A percentile compares a stretch with the other conserved stretches of the same genome.
Evolutionary conservation across 208 protist species (phyloP).

Genomic region (Tritrichomonas foetus): DNA sequence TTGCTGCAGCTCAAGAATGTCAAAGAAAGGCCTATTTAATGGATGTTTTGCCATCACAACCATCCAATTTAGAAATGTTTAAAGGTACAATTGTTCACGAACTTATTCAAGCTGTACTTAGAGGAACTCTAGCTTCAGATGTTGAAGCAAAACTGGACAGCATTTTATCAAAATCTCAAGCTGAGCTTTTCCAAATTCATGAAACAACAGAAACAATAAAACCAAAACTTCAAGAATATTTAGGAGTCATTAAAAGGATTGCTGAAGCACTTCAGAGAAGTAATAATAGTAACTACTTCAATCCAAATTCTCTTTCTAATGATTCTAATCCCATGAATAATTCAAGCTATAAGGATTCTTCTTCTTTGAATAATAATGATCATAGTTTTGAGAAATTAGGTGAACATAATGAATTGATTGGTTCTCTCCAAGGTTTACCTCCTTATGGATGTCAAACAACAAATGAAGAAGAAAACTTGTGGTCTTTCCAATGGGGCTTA

Average conservation of each 20-base stretch:
- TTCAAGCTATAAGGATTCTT: too few relatives aligned
- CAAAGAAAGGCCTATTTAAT: not conserved
- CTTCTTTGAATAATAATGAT: too few relatives aligned
- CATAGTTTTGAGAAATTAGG: not conserved
- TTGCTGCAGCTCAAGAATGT: not conserved
- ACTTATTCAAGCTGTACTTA: not conserved
- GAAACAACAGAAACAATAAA: not conserved
- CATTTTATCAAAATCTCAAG: not conserved
- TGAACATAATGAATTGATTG: not conserved
- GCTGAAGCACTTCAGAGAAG: not conserved
- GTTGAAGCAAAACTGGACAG: not conserved
- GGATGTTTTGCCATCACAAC: not conserved
- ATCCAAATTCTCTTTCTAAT: too few relatives aligned
- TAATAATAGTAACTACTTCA: too few relatives aligned
- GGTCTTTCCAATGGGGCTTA: slow-evolving; percentile 24
- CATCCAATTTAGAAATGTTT: not conserved
- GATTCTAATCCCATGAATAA: too few relatives aligned
- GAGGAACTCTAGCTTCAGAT: not conserved
- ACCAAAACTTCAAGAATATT: not conserved
- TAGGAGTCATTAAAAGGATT: not conserved
- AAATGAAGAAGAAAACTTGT: slow-evolving; percentile 27
- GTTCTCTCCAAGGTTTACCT: not conserved
- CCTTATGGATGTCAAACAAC: not conserved
- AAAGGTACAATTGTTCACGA: not conserved
- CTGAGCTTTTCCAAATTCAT: not conserved